Conservation (phyloP, 352 stramenopile genomes). For the Blastocystis sp. region DNA sequence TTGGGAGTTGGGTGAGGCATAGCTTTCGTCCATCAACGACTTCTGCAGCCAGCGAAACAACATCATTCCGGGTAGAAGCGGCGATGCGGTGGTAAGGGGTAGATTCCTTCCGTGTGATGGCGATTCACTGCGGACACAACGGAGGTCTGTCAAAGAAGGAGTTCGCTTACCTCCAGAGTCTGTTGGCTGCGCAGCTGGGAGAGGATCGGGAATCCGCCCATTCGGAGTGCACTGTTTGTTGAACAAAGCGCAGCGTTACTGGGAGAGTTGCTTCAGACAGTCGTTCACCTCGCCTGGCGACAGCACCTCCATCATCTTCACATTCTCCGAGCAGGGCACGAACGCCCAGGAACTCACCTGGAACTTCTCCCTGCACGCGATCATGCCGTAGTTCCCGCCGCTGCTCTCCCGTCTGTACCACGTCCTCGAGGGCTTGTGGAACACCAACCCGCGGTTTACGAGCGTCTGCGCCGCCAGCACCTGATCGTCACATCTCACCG, state of each 20-base stretch:
- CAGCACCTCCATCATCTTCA: conserved; percentile 3
- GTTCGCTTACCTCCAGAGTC: neutral
- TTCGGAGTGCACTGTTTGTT: neutral
- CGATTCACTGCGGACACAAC: conserved; percentile 24
- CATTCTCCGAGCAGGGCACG: neutral
- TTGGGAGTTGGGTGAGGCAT: neutral
- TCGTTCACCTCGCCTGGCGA: neutral
- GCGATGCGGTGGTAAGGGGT: neutral
- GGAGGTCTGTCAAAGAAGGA: neutral
- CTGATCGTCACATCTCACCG: neutral
- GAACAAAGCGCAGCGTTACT: neutral
- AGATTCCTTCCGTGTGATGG: conserved; percentile 21
- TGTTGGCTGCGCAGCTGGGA: neutral
- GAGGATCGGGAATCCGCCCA: too few species aligned
- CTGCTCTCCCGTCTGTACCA: conserved; percentile 21
- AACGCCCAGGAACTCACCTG: neutral
- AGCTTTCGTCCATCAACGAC: neutral
- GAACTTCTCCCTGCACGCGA: neutral
- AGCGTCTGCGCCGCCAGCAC: conserved; percentile 44
- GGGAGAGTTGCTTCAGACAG: conserved; percentile 3
- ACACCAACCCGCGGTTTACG: conserved; percentile 22
- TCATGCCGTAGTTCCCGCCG: conserved; percentile 15
- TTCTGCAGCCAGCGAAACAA: conserved; percentile 2
- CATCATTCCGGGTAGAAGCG: neutral
- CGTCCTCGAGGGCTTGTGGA: conserved; percentile 15